Evolutionary conservation across 306 rosid species (phyloP).

Genomic region (Glycine tomentella): DNA sequence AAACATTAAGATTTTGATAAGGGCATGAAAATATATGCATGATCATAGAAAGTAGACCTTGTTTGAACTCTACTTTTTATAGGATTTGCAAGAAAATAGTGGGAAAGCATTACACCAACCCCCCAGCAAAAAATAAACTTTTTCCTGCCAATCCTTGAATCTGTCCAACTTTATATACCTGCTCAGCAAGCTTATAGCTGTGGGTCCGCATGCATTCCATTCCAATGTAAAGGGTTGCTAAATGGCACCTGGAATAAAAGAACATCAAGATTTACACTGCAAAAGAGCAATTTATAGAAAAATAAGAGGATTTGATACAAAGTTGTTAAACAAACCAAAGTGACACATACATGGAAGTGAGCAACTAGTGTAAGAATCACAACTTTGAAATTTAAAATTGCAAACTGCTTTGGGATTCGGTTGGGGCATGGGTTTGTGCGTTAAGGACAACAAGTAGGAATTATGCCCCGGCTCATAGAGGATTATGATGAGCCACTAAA

Average conservation of each 20-base stretch:
- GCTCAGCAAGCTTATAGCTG: conserved; percentile 97
- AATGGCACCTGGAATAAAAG: conserved; percentile 96
- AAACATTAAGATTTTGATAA: conserved; percentile 35
- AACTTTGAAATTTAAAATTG: conserved; percentile 31
- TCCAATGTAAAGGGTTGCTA: conserved; percentile 96
- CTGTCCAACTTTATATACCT: conserved; percentile 59
- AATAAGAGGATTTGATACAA: conserved; percentile 55
- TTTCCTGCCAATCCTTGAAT: too few relatives aligned
- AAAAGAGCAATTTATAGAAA: conserved; percentile 55
- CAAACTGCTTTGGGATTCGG: conserved; percentile 3
- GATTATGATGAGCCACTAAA: conserved; percentile 1
- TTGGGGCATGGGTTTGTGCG: neutral
- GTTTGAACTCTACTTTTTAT: conserved; percentile 14
- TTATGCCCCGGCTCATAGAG: neutral
- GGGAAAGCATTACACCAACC: neutral
- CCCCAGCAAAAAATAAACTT: neutral
- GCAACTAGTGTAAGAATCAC: conserved; percentile 3
- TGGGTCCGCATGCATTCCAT: conserved; percentile 99
- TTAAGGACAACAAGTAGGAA: conserved; percentile 16
- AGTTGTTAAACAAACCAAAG: conserved; percentile 3
- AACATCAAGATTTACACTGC: conserved; percentile 73
- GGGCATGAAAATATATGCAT: neutral
- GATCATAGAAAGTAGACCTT: neutral
- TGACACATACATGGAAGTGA: conserved; percentile 28
- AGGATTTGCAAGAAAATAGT: neutral